phyloP scores from a whole-genome alignment of 495 filamentous ascomycete species.

The Penicillium macrosclerotiorum region DNA sequence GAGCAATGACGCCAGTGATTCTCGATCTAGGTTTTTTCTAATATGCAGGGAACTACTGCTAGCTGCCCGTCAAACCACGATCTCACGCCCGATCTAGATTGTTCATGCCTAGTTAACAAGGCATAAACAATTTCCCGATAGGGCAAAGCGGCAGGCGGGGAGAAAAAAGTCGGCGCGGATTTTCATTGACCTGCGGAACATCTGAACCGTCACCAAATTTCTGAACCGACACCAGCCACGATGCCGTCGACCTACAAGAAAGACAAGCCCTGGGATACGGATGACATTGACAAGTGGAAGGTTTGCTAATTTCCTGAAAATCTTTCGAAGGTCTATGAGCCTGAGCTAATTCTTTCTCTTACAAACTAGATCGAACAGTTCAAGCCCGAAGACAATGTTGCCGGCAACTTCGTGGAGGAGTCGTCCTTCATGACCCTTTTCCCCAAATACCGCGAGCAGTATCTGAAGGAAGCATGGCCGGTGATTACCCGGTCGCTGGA shows the following conservation, averaged over 20 bases:
- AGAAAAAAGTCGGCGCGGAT: constrained; percentile 42
- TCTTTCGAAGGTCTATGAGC: not conserved
- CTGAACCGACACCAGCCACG: constrained; percentile 21
- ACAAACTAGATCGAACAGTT: constrained; percentile 68
- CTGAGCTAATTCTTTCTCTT: constrained; percentile 5
- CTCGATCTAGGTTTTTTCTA: too few relatives aligned
- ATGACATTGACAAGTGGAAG: constrained; percentile 98
- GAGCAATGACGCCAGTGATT: too few relatives aligned
- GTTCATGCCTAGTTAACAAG: not conserved
- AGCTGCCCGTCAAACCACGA: not conserved
- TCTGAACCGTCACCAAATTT: constrained; percentile 14
- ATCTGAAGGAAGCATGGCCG: constrained; percentile 91
- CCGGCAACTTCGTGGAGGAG: constrained; percentile 88
- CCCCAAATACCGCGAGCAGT: constrained; percentile 95
- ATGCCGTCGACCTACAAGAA: constrained; percentile 95
- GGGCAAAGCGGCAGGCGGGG: constrained; percentile 35
- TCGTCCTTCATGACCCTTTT: constrained; percentile 89
- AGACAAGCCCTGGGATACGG: constrained; percentile 97
- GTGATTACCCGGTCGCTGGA: constrained; percentile 74
- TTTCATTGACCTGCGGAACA: constrained; percentile 24
- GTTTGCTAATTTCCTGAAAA: constrained; percentile 31
- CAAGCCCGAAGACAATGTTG: constrained; percentile 78
- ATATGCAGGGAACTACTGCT: too few relatives aligned
- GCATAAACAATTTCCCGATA: constrained; percentile 10
- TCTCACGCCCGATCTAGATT: not conserved